These are phyloP conservation scores for Colletotrichum eleusines DNA, from an alignment of 2,329 filamentous ascomycete genomes.

Conservation along the genomic window DNA sequence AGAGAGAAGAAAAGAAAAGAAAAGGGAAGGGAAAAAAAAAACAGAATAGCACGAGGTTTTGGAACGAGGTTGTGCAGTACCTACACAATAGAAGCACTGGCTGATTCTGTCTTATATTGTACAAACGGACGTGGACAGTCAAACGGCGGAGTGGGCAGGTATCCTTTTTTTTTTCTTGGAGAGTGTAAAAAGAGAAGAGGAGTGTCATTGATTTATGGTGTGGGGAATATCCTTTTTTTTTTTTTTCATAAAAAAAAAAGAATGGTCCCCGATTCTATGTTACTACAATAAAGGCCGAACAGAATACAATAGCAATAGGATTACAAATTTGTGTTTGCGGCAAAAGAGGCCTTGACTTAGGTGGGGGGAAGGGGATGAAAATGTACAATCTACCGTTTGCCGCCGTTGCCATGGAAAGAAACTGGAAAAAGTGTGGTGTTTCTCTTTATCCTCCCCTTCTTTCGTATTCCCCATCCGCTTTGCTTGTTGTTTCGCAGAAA, in stretches of 20 bases:
- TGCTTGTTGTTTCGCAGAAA: constrained; percentile 13
- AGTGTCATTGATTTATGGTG: constrained; percentile 9
- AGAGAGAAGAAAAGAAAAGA: too few species aligned
- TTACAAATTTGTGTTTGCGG: constrained; percentile 23
- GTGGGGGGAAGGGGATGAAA: constrained; percentile 1
- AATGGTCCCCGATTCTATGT: constrained; percentile 19
- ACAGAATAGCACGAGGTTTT: background rate
- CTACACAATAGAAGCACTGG: background rate
- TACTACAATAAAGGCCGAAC: constrained; percentile 22
- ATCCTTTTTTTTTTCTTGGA: too few species aligned
- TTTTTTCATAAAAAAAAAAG: background rate
- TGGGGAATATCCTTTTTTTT: background rate
- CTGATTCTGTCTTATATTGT: background rate
- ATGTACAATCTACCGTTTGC: constrained; percentile 40
- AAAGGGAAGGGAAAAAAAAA: background rate
- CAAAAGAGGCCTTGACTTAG: constrained; percentile 19
- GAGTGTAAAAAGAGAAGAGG: constrained; percentile 8
- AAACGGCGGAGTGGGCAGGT: too few species aligned
- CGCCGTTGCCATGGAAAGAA: background rate
- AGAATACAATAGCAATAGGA: constrained; percentile 20
- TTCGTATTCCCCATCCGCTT: background rate
- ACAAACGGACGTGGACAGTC: accelerated
- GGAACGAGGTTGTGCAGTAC: too few species aligned
- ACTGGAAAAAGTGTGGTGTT: constrained; percentile 10
- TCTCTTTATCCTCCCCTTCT: background rate